phyloP scores from a whole-genome alignment of 768 basidiomycete species.

The Tulasnella calospora region DNA sequence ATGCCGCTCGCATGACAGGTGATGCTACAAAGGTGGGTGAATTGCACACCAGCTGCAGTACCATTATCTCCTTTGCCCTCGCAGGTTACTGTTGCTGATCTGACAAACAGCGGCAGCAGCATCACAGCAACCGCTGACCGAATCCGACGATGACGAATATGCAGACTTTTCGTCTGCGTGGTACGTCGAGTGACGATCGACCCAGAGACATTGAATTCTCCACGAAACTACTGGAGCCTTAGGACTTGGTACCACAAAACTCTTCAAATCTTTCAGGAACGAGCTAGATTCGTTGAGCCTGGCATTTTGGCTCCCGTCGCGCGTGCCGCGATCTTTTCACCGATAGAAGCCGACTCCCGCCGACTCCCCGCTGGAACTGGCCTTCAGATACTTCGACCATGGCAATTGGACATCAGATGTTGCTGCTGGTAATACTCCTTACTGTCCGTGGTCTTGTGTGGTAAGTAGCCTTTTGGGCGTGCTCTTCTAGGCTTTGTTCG shows the following conservation, averaged over 20 bases:
- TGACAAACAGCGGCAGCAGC: no score
- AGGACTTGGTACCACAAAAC: constrained; percentile 11
- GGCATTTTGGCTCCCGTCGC: constrained; percentile 39
- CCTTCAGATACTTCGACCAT: constrained; percentile 23
- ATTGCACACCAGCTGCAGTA: no score
- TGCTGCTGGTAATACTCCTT: constrained; percentile 41
- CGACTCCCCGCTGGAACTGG: neutral
- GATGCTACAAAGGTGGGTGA: no score
- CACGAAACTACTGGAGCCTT: neutral
- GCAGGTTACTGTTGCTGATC: no score
- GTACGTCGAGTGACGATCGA: neutral
- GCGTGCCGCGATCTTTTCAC: constrained; percentile 29
- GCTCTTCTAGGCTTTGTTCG: neutral
- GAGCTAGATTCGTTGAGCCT: constrained; percentile 33
- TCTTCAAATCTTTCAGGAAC: neutral
- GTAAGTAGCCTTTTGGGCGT: neutral
- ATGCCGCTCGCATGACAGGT: no score
- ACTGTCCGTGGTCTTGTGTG: constrained; percentile 40
- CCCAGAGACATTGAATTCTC: neutral
- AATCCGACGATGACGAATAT: no score
- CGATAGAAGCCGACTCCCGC: constrained; percentile 16
- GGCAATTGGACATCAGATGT: constrained; percentile 42
- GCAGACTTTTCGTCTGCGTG: no score
- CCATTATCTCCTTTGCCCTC: no score
- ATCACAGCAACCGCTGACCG: no score